These are phyloP conservation scores for Colletotrichum horii DNA, from an alignment of 2,329 filamentous ascomycete species.

Conservation along the genomic window DNA sequence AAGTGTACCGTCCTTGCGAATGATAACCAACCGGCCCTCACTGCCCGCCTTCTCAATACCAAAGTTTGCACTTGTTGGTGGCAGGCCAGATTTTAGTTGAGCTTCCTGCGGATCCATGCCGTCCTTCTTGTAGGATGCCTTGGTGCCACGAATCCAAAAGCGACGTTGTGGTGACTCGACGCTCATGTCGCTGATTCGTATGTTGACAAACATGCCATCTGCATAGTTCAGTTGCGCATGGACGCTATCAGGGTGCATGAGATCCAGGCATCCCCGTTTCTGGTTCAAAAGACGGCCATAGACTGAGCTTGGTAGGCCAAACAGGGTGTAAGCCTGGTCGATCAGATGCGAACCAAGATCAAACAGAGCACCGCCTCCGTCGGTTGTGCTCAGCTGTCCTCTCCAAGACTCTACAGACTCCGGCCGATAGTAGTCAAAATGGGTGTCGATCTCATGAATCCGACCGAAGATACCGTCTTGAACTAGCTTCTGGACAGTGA, in stretches of 20 bases:
- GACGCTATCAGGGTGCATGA: background rate
- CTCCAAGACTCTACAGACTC: background rate
- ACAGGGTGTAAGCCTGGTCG: background rate
- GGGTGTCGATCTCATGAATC: background rate
- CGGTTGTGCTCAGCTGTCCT: background rate
- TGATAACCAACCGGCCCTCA: background rate
- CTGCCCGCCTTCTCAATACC: background rate
- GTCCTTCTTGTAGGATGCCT: background rate
- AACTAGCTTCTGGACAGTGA: background rate
- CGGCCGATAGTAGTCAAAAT: background rate
- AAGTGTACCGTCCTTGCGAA: background rate
- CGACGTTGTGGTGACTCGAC: background rate
- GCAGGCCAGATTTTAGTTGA: background rate
- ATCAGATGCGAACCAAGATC: background rate
- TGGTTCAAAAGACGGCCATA: background rate
- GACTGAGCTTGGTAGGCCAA: background rate
- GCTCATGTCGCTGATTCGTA: background rate
- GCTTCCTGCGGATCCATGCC: background rate
- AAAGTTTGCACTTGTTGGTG: background rate
- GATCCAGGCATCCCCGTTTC: background rate
- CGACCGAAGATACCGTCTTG: background rate
- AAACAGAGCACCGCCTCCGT: background rate
- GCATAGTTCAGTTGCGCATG: background rate
- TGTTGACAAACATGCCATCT: background rate
- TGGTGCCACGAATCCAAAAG: background rate